Conservation (phyloP, 495 filamentous ascomycete genomes). For the Jackrogersella minutella region DNA sequence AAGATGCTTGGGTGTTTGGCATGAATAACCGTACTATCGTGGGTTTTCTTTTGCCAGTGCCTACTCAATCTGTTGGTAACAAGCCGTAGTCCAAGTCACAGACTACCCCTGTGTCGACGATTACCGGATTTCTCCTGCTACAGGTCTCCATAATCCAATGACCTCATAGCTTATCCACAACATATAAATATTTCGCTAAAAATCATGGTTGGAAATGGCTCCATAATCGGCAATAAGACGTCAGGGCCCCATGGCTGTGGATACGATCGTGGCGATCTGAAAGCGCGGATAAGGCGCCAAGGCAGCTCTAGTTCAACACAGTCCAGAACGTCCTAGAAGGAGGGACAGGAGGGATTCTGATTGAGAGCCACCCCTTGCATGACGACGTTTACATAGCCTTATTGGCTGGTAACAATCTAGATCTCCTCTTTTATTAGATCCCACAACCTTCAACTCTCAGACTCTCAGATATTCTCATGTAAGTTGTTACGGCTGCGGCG, state of each 20-base stretch:
- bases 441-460: conserved; percentile 7
- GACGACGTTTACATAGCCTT: neutral
- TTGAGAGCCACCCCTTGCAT: conserved; percentile 19
- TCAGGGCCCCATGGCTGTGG: conserved; percentile 31
- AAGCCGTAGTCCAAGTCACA: conserved; percentile 2
- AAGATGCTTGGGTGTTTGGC: too few species aligned
- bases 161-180: conserved; percentile 12
- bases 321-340: conserved; percentile 33
- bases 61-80: neutral
- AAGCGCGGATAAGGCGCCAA: conserved; percentile 31
- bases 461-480: neutral
- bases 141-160: neutral
- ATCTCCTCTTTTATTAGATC: conserved; percentile 25
- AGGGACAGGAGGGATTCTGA: conserved; percentile 16
- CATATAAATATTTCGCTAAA: neutral
- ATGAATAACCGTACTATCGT: too few species aligned
- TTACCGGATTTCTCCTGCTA: conserved; percentile 7
- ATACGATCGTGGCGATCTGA: conserved; percentile 33
- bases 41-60: too few species aligned
- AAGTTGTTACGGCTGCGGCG: neutral
- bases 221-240: conserved; percentile 35
- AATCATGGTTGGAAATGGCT: conserved; percentile 15
- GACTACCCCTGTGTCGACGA: neutral
- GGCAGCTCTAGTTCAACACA: conserved; percentile 6
- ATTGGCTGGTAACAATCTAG: conserved; percentile 21